Percentiles rank a stretch among this genome's conserved stretches.
These are phyloP conservation scores for Trichoderma aggressivum DNA, from an alignment of 2,329 filamentous ascomycete genomes.

Conservation along the genomic window DNA sequence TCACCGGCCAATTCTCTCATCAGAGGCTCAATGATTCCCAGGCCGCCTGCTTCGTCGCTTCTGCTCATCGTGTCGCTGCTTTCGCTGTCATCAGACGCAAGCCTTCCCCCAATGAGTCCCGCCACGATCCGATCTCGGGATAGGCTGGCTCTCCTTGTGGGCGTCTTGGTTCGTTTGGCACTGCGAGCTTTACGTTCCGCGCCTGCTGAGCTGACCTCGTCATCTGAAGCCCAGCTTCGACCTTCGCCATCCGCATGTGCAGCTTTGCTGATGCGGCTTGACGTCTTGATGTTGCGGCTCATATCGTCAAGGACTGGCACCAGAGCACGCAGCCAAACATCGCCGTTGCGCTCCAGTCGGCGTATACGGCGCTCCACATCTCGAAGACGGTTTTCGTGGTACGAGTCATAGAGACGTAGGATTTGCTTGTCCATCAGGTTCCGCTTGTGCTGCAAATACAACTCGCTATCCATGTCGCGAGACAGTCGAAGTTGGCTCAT, in stretches of 20 bases:
- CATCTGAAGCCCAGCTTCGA: slow-evolving; percentile 34
- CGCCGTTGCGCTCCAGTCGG: slow-evolving; percentile 45
- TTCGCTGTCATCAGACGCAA: slow-evolving; percentile 20
- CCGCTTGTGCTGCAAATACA: slow-evolving; percentile 26
- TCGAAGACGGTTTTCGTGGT: slow-evolving; percentile 40
- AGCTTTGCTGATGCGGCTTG: background rate
- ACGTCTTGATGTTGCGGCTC: slow-evolving; percentile 34
- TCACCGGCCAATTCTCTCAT: slow-evolving; percentile 42
- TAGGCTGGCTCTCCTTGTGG: slow-evolving; percentile 26
- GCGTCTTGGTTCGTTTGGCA: slow-evolving; percentile 20
- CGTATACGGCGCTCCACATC: slow-evolving; percentile 48
- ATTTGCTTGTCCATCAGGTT: slow-evolving; percentile 34
- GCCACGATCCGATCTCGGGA: slow-evolving; percentile 32
- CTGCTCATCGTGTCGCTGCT: slow-evolving; percentile 27
- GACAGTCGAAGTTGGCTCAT: slow-evolving; percentile 24
- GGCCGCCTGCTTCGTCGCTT: slow-evolving; percentile 33
- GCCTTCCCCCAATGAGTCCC: slow-evolving; percentile 25
- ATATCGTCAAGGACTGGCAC: slow-evolving; percentile 45
- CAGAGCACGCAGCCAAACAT: slow-evolving; percentile 44
- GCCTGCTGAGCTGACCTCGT: slow-evolving; percentile 23
- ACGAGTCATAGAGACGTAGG: slow-evolving; percentile 38
- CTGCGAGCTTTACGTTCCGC: slow-evolving; percentile 15
- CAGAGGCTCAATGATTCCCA: slow-evolving; percentile 43
- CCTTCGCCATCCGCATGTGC: slow-evolving; percentile 16
- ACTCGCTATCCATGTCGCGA: slow-evolving; percentile 22